Evolutionary conservation across 495 filamentous ascomycete species (phyloP), one percentile per base, ranked within the genome.

Genomic region (Tuber borchii): DNA sequence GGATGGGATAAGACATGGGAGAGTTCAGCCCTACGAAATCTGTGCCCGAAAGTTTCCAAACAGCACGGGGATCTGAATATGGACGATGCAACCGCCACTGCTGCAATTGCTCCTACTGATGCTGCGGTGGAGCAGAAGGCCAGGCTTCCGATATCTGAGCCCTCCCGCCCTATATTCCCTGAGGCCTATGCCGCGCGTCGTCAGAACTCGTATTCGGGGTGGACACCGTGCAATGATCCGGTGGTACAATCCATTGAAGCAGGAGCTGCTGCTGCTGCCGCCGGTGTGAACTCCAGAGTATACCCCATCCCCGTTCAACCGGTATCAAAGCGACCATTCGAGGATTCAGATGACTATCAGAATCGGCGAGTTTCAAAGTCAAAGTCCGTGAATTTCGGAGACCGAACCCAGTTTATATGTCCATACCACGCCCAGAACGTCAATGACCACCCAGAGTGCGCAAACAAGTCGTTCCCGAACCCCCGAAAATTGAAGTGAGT

Each of bases 401-500:
- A 71, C 65, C 75, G 76, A 75, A 72, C 77, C n/a, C 69, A 72
- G 12, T 81, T 78, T 46, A 22, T 46, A 37, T 83, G 81, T 34
- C 75, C 81, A 31, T 83, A 80, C 68, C 72, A 76, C 69, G 40
- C 71, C 45, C 76, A 45, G 42, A 44, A 83, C 44, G n/a, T 39
- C 31, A 16, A 44, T 6, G 34, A 42, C 14, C 82, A 83, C 46
- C 31, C 61, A 31, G 76, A 83, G 7, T 83, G 82, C n/a, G 56
- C 72, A 1, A 19, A 73, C 0, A 83, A 81, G 48, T 74, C 51
- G 3, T 83, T 83, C 42, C 82, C 82, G 4, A 83, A 83, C 40
- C 82, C 82, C 20, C 74, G 82, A 45, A 83, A 83, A 56, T 51
- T 83, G 40, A 83, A 83, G 81, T 82, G 77, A 71, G 80, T 73